Evolutionary conservation across 78 protist genomes (phyloP).

Genomic region (Ministeria vibrans): DNA sequence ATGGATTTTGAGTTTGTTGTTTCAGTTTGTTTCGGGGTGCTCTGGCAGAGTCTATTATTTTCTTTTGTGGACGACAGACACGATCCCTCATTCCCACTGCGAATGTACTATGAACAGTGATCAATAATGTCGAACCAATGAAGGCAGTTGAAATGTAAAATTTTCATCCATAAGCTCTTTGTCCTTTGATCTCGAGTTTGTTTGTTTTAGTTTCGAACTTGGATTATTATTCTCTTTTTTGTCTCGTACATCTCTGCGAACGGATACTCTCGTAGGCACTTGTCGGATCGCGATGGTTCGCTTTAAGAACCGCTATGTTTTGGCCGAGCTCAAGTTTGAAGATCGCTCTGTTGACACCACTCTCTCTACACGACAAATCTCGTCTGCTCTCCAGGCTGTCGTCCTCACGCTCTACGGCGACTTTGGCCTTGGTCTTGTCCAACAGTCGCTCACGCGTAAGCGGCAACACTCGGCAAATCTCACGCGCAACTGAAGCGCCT

Average conservation of each 20-base stretch:
- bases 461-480: too few species aligned
- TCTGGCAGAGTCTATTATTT: not conserved
- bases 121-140: too few species aligned
- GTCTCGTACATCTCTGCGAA: not conserved
- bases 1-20: not conserved
- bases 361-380: not conserved
- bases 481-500: too few species aligned
- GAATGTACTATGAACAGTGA: not conserved
- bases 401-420: not conserved
- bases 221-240: not conserved
- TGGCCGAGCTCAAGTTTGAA: not conserved
- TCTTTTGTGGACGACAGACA: not conserved
- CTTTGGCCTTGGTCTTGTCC: not conserved
- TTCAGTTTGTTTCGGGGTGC: not conserved
- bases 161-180: not conserved
- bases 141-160: not conserved
- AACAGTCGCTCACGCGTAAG: not conserved
- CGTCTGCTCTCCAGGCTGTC: not conserved
- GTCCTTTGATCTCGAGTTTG: not conserved
- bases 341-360: not conserved
- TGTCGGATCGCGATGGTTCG: not conserved
- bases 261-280: not conserved
- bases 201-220: not conserved
- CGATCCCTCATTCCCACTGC: not conserved
- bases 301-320: conserved; percentile 5